Base-by-base conservation (phyloP, 441 rosid genomes). In the Daphne laureola region DNA sequence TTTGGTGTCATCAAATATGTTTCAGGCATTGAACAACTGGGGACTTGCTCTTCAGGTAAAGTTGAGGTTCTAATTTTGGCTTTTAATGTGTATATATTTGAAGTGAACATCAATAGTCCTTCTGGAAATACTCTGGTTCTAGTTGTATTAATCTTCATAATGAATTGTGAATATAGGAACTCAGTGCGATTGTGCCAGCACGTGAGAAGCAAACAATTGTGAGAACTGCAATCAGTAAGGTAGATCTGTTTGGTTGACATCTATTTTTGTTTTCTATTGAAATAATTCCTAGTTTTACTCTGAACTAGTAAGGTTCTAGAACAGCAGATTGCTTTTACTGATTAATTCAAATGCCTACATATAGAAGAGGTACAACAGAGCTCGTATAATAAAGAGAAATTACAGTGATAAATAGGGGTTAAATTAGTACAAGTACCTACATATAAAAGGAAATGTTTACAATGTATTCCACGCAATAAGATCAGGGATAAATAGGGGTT, bases 1-100 rank as follows among this genome's bases (percentile, higher is more conserved):
- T 31, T 8, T 31, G 38, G 12, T 41, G 8, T 31, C 49, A 57
- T 59, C 43, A 59, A 67, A 58, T 57, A 52, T 57, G 42, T 59
- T 73, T 66, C 87, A 93, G 99, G 97, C 97, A 6, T 86, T 93
- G 49, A 93, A 93, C 73, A 90, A 93, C 60, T 90, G 97, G 99
- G 99, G 97, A 50, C 94, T 90, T 61, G 99, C 95, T 8, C 71
- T 90, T 65, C 99, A 90, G 96, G 97, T 90, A 72, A 53, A 51
- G 25, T 58, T 53, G 13, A 60, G 54, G 12, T 21, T 59, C 5
- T 43, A 23, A 51, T 26, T 31, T 31, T 31, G 38, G 38, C 38
- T 9, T 31, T 2, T 5, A 7, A 31, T 21, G 11, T 31, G 11
- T 31, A 9, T 31, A 5, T 7, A 31, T 31, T 31, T 31, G 38